A percentile compares a stretch with the other conserved stretches of the same genome.
Evolutionary conservation across 2,329 filamentous ascomycete genomes (phyloP).

Genomic region (Penicillium aurantiogriseum): DNA sequence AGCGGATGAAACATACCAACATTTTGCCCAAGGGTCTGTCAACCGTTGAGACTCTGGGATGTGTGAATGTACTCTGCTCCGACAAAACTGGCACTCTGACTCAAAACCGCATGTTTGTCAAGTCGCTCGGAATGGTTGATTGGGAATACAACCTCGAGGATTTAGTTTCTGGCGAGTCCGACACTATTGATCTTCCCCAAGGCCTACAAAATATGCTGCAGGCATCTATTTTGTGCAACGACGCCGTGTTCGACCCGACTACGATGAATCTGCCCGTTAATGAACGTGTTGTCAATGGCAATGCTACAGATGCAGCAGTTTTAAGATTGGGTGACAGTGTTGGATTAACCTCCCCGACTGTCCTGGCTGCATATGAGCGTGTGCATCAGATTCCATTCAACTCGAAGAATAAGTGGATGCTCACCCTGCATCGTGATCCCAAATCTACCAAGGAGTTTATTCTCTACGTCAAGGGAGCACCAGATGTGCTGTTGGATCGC

Average conservation of each 20-base stretch:
- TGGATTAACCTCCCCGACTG: conserved; percentile 57
- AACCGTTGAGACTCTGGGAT: conserved; percentile 73
- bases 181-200: conserved; percentile 24
- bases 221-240: conserved; percentile 69
- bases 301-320: conserved; percentile 74
- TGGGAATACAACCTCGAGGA: conserved; percentile 22
- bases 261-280: conserved; percentile 59
- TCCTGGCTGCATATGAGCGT: conserved; percentile 59
- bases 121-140: conserved; percentile 29
- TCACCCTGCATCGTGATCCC: conserved; percentile 51
- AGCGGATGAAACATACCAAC: conserved; percentile 72
- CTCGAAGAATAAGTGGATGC: conserved; percentile 82
- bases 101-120: conserved; percentile 69
- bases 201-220: conserved; percentile 60
- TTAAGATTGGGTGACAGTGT: conserved; percentile 69
- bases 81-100: conserved; percentile 68
- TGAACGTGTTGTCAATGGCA: conserved; percentile 67
- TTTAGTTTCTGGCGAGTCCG: conserved; percentile 15
- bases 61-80: conserved; percentile 72
- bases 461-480: conserved; percentile 69
- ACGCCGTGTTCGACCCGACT: conserved; percentile 69
- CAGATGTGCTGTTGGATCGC: conserved; percentile 67
- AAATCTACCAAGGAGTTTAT: conserved; percentile 33
- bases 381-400: conserved; percentile 73
- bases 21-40: conserved; percentile 77